Evolutionary conservation across 164 flowering plant genomes (phyloP), one percentile per base, ranked within the genome.

Genomic region (Paratinospora sagittata): DNA sequence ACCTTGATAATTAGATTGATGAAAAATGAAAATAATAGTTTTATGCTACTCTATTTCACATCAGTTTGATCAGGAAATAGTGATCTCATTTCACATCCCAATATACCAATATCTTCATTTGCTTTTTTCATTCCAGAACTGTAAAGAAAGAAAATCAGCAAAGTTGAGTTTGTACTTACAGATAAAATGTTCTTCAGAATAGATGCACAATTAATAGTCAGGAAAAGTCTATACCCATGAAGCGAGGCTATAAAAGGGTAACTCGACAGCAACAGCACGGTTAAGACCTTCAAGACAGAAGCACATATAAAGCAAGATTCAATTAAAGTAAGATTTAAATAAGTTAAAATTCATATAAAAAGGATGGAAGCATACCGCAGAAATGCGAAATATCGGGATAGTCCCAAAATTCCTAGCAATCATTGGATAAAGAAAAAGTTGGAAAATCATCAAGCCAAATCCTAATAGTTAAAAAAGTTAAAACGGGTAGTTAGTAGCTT

Each of bases 181-280:
- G 84, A 72, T 33, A 90, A 27, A 43, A 79, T 73, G 75, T 85
- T 88, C 85, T 90, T 88, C 77, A 83, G 34, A 2, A 84, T 23
- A 13, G 92, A 90, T 27, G 90, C 95, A 78, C 68, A 71, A 64
- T 82, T 83, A 11, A 90, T 19, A 62, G 80, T 3, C 4, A 88
- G 16, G 2, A 74, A n/a, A 27, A 87, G 91, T 33, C 70, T 63
- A 27, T 85, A 14, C 27, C 90, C 90, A 21, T 87, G 80, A 27
- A 85, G 78, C 80, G 68, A 67, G 19, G 89, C 85, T 75, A 90
- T 83, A 19, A 77, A 81, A 39, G 88, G 89, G 76, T 84, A 90
- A 73, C 89, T 80, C 64, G 88, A 66, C 47, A 90, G 77, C 66
- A 90, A 66, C 43, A 86, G 84, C 67, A 90, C 75, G 21, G 84